Evolutionary conservation across 2,329 filamentous ascomycete genomes (phyloP).

Genomic region (Paecilomyces sp.): DNA sequence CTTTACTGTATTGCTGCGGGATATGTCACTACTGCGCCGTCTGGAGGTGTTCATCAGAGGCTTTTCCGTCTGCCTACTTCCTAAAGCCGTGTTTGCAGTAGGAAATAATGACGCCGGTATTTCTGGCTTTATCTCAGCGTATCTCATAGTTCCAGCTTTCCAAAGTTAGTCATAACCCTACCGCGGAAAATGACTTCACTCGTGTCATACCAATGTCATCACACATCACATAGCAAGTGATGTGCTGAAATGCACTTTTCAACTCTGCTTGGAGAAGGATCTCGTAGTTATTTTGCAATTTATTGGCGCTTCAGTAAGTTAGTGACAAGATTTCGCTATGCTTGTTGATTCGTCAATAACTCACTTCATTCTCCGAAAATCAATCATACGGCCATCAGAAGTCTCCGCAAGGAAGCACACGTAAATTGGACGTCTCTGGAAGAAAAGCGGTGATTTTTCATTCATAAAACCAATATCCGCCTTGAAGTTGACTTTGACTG

Average conservation of each 20-base stretch:
- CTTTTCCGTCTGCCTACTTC: slow-evolving; percentile 10
- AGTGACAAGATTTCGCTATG: slow-evolving; percentile 3
- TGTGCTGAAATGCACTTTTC: slow-evolving; percentile 46
- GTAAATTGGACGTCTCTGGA: slow-evolving; percentile 58
- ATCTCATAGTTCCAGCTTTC: slow-evolving; percentile 50
- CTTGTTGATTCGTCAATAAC: slow-evolving; percentile 1
- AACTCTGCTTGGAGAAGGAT: slow-evolving; percentile 55
- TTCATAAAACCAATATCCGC: slow-evolving; percentile 68
- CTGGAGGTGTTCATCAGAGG: slow-evolving; percentile 10
- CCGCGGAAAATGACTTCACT: background rate
- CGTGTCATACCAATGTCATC: slow-evolving; percentile 63
- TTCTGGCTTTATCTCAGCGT: slow-evolving; percentile 46
- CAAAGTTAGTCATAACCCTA: slow-evolving; percentile 7
- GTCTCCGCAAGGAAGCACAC: slow-evolving; percentile 69
- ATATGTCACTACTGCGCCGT: slow-evolving; percentile 12
- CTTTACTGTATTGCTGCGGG: slow-evolving; percentile 4
- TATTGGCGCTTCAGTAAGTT: slow-evolving; percentile 47
- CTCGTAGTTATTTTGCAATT: slow-evolving; percentile 55
- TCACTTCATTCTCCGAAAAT: slow-evolving; percentile 58
- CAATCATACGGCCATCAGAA: slow-evolving; percentile 59
- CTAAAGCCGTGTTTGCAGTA: slow-evolving; percentile 2
- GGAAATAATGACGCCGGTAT: slow-evolving; percentile 42
- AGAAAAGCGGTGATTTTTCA: slow-evolving; percentile 51
- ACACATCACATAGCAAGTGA: slow-evolving; percentile 69
- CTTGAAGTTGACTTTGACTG: slow-evolving; percentile 55